phyloP scores from a whole-genome alignment of 495 filamentous ascomycete species.

The Cudoniella acicularis region DNA sequence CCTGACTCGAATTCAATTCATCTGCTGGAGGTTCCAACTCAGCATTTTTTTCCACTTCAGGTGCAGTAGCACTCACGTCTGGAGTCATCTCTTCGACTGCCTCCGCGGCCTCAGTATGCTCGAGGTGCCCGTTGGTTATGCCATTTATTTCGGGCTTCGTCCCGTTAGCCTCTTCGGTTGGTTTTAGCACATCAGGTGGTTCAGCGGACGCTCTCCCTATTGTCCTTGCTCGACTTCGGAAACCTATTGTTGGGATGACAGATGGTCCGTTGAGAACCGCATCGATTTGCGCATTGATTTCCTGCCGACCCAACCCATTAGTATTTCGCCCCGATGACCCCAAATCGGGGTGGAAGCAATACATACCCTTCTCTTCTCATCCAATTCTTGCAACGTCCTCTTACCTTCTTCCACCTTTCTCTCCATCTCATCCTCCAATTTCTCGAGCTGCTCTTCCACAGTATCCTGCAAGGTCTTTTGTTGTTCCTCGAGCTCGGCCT shows the following conservation, averaged over 20 bases:
- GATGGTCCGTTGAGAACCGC: slow-evolving; percentile 13
- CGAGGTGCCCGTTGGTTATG: neutral
- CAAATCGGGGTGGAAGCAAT: neutral
- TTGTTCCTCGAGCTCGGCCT: neutral
- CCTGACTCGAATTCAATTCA: neutral
- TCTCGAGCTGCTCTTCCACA: slow-evolving; percentile 17
- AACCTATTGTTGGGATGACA: slow-evolving; percentile 19
- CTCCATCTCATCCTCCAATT: slow-evolving; percentile 24
- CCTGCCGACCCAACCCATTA: slow-evolving; percentile 1
- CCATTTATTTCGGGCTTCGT: neutral
- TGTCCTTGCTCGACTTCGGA: slow-evolving; percentile 14
- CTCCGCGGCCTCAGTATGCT: neutral
- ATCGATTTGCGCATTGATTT: slow-evolving; percentile 21
- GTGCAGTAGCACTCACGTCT: neutral
- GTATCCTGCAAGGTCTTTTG: slow-evolving; percentile 5
- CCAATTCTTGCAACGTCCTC: slow-evolving; percentile 15
- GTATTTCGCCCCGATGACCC: neutral
- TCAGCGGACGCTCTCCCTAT: neutral
- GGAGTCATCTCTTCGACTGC: neutral
- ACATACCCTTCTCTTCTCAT: slow-evolving; percentile 23
- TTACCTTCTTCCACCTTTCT: slow-evolving; percentile 21
- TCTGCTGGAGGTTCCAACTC: neutral
- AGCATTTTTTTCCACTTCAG: neutral
- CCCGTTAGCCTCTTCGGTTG: neutral
- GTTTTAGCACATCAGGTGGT: neutral